Percentiles rank a stretch among this genome's conserved stretches.
These are phyloP conservation scores for Berberis vulgaris DNA, from an alignment of 164 flowering plant species.

Conservation along the genomic window DNA sequence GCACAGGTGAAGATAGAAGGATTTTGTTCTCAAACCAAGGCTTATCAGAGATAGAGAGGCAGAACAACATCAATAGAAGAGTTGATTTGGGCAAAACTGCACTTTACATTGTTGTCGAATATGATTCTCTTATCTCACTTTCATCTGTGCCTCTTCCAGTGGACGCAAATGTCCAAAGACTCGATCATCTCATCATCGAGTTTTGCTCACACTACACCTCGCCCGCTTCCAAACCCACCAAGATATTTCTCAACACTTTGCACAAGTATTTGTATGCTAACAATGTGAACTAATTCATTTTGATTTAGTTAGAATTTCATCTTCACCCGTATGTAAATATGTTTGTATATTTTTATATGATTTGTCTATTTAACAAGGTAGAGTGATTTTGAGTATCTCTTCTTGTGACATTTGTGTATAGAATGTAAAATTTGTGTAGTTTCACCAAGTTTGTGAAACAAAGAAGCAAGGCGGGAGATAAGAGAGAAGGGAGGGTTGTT, in stretches of 20 bases:
- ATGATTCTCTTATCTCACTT: slow-evolving; percentile 71
- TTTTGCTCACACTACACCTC: slow-evolving; percentile 51
- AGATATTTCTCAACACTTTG: slow-evolving; percentile 40
- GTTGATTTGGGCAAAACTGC: slow-evolving; percentile 68
- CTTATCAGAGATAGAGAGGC: slow-evolving; percentile 57
- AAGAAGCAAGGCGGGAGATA: too few species aligned
- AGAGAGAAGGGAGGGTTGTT: too few species aligned
- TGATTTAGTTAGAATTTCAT: not conserved
- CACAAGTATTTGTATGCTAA: slow-evolving; percentile 53
- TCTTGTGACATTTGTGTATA: too few species aligned
- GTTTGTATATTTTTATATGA: too few species aligned
- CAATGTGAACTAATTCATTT: slow-evolving; percentile 31
- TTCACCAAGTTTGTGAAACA: too few species aligned
- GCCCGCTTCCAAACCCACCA: slow-evolving; percentile 35
- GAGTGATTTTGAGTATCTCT: too few species aligned
- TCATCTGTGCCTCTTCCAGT: slow-evolving; percentile 82
- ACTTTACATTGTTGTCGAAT: slow-evolving; percentile 69
- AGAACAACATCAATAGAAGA: slow-evolving; percentile 59
- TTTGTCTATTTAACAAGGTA: too few species aligned
- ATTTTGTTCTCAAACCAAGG: slow-evolving; percentile 32
- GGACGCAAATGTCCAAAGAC: slow-evolving; percentile 49
- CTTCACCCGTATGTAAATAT: not conserved
- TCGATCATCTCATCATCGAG: slow-evolving; percentile 62
- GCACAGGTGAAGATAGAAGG: slow-evolving; percentile 56
- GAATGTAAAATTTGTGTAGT: too few species aligned